Evolutionary conservation across 805 yeast genomes (phyloP).

Genomic region (Huiozyma sinensis): DNA sequence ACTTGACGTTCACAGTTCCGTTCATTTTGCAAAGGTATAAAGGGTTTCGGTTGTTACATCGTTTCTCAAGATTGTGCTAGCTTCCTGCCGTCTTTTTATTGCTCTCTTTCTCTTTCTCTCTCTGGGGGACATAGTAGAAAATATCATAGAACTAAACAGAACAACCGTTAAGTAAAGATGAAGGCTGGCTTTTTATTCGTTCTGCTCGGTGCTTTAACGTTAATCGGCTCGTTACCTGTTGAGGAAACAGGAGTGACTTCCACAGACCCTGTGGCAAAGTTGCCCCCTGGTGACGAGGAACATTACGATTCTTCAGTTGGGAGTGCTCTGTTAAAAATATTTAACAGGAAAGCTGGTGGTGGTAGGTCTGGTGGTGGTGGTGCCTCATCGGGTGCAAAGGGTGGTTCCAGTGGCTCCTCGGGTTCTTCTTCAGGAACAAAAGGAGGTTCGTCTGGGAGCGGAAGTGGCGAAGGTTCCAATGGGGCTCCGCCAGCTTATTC

Average conservation of each 20-base stretch:
- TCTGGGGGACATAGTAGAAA: background rate
- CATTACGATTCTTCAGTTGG: background rate
- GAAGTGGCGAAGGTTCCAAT: constrained; percentile 1
- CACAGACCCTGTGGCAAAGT: background rate
- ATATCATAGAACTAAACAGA: background rate
- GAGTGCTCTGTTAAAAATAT: background rate
- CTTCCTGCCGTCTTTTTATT: background rate
- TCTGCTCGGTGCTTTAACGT: background rate
- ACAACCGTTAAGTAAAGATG: background rate
- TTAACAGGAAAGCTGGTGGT: constrained; percentile 3
- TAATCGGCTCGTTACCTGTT: background rate
- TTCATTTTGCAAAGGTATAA: too few relatives aligned
- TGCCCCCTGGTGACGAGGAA: background rate
- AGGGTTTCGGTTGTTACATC: too few relatives aligned
- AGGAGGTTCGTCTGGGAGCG: constrained; percentile 2
- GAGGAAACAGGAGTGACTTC: background rate
- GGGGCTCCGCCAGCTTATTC: constrained; percentile 5
- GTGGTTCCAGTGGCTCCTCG: background rate
- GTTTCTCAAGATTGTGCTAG: too few relatives aligned
- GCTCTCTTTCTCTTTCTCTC: background rate
- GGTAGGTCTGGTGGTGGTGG: constrained; percentile 1
- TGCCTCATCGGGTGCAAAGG: background rate
- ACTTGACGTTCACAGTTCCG: too few relatives aligned
- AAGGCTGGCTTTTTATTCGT: background rate
- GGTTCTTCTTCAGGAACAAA: background rate